Percentiles rank a stretch among this genome's conserved stretches.
Evolutionary conservation across 805 yeast species (phyloP).

Genomic region (Tetrapisispora phaffii): DNA sequence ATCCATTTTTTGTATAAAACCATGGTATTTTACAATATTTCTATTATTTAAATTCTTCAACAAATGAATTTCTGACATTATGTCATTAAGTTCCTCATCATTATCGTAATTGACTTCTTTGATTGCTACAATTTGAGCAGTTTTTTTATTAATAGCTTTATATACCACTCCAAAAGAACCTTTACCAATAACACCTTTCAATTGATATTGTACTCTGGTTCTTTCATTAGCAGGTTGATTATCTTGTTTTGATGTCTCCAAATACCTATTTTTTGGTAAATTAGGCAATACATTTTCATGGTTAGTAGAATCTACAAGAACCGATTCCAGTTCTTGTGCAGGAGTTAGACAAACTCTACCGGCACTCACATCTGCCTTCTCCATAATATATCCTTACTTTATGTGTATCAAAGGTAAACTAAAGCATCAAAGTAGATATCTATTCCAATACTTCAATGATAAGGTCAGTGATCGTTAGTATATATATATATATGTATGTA

Average conservation of each 20-base stretch:
- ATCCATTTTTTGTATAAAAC: slow-evolving; percentile 65
- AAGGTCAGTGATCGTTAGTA: too few species aligned
- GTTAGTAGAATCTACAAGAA: background rate
- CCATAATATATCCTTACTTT: background rate
- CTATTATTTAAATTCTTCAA: slow-evolving; percentile 73
- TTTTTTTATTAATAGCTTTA: slow-evolving; percentile 55
- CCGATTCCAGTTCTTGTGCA: slow-evolving; percentile 13
- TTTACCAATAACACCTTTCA: slow-evolving; percentile 62
- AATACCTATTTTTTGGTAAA: background rate
- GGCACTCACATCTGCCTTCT: background rate
- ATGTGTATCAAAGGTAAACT: too few species aligned
- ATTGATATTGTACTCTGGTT: slow-evolving; percentile 32
- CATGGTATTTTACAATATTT: slow-evolving; percentile 86
- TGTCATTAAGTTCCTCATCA: slow-evolving; percentile 61
- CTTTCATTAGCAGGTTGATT: background rate
- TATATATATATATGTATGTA: too few species aligned
- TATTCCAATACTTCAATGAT: too few species aligned
- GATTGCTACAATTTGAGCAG: slow-evolving; percentile 65
- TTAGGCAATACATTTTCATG: background rate
- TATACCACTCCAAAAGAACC: slow-evolving; percentile 92
- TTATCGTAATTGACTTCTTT: slow-evolving; percentile 63
- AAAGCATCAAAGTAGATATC: too few species aligned
- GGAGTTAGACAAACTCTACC: slow-evolving; percentile 16
- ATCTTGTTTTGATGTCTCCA: background rate
- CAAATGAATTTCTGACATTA: slow-evolving; percentile 57